A percentile compares a stretch with the other conserved stretches of the same genome.
Evolutionary conservation across 1,284 basidiomycete species (phyloP).

Genomic region (Schizophyllum commune): DNA sequence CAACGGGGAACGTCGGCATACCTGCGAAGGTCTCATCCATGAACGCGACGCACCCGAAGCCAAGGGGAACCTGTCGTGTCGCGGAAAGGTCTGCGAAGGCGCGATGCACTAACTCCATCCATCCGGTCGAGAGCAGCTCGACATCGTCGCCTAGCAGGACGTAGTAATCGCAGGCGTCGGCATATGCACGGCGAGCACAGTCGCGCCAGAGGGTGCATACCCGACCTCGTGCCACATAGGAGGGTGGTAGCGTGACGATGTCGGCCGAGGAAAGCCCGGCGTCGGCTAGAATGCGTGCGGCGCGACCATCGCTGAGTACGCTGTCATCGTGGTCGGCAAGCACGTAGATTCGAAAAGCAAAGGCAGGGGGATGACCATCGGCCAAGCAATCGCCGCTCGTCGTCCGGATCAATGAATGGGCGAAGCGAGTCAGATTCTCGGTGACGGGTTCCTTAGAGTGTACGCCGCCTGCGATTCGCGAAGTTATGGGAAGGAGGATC

Average conservation of each 20-base stretch:
- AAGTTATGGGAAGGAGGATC: constrained; percentile 51
- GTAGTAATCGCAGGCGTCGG: constrained; percentile 42
- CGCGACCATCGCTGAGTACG: constrained; percentile 20
- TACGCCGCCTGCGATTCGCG: constrained; percentile 22
- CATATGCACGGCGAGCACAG: constrained; percentile 38
- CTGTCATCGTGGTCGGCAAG: constrained; percentile 44
- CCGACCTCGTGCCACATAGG: constrained; percentile 31
- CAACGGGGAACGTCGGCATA: constrained; percentile 53
- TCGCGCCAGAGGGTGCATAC: constrained; percentile 49
- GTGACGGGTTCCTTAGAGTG: constrained; percentile 25
- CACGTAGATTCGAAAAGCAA: constrained; percentile 38
- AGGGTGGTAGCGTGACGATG: neutral
- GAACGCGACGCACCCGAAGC: constrained; percentile 53
- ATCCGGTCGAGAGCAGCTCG: constrained; percentile 37
- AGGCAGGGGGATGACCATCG: constrained; percentile 16
- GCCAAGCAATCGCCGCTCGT: constrained; percentile 33
- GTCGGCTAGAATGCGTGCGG: neutral
- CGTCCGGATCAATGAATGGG: constrained; percentile 34
- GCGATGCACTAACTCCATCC: constrained; percentile 36
- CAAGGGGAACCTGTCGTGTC: constrained; percentile 25
- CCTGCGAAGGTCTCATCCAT: constrained; percentile 48
- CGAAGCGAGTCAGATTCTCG: constrained; percentile 32
- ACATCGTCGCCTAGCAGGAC: constrained; percentile 54
- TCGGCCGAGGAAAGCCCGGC: neutral
- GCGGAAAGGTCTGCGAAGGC: constrained; percentile 30